Percentiles rank a stretch among this genome's conserved stretches.
These are phyloP conservation scores for Alliaria petiolata DNA, from an alignment of 345 rosid genomes.

Conservation along the genomic window DNA sequence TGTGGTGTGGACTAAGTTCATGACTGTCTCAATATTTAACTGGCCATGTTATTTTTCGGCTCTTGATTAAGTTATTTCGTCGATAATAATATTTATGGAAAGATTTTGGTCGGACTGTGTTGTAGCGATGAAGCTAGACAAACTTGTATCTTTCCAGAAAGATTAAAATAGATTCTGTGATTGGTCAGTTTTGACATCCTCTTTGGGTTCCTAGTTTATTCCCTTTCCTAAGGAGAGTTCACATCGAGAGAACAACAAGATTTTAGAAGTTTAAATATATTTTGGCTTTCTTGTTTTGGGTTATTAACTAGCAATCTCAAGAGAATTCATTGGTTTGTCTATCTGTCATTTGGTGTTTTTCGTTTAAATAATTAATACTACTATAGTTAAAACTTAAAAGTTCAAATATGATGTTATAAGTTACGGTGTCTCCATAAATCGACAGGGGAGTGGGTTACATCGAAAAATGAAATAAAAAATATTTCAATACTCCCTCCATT, in stretches of 20 bases:
- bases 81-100: background rate
- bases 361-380: no score
- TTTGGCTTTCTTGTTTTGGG: background rate
- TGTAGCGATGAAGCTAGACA: background rate
- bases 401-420: no score
- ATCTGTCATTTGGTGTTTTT: background rate
- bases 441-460: no score
- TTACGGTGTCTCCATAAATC: no score
- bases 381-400: no score
- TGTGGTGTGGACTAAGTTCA: background rate
- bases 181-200: background rate
- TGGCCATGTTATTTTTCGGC: no score
- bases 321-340: background rate
- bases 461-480: no score
- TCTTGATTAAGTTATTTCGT: background rate
- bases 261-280: background rate
- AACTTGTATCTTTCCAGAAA: background rate
- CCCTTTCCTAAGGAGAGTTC: background rate
- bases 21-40: no score
- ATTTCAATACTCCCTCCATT: no score
- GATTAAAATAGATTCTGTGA: background rate
- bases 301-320: background rate
- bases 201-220: background rate
- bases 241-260: no score
- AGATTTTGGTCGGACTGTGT: background rate